Evolutionary conservation across 345 rosid species (phyloP).

Genomic region (Citrus sinensis): DVS_A1.0 CM039163.1:49632501-49633000

Average conservation of each 20-base stretch:
- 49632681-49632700: conserved; percentile 3
- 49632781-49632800: conserved; percentile 11
- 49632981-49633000: neutral
- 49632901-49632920: neutral
- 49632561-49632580: neutral
- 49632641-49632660: neutral
- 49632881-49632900: neutral
- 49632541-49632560: neutral
- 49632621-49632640: neutral
- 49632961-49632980: neutral
- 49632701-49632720: neutral
- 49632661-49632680: conserved; percentile 8
- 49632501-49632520: neutral
- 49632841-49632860: neutral
- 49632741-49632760: neutral
- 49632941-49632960: neutral
- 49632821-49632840: conserved; percentile 22
- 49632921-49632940: conserved; percentile 17
- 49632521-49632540: neutral
- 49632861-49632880: neutral
- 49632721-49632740: neutral
- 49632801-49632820: conserved; percentile 6
- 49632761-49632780: conserved; percentile 2
- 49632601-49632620: neutral
- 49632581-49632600: neutral